These are phyloP conservation scores for Beta macrorhiza DNA, from an alignment of 179 eudicot species.

Conservation along the genomic window DNA sequence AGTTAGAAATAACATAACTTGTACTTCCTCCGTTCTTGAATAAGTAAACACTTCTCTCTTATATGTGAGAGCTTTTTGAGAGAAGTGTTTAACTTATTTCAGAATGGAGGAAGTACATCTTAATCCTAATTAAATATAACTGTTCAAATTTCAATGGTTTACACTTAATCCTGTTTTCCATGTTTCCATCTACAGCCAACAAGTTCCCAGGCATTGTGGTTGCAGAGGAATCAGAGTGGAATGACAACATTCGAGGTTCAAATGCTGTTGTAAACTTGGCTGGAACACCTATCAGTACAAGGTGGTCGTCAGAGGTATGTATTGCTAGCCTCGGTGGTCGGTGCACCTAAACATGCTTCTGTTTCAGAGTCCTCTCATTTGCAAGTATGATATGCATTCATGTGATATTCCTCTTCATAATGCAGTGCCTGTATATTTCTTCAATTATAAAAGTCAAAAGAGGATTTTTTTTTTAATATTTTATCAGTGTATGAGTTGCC, in stretches of 20 bases:
- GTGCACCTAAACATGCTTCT: not conserved
- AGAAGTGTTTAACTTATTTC: not conserved
- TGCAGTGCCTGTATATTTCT: not conserved
- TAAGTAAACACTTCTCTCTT: too few species aligned
- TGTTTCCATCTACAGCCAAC: constrained; percentile 40
- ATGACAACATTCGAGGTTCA: constrained; percentile 72
- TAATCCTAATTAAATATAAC: not conserved
- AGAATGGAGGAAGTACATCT: too few species aligned
- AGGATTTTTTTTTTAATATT: not conserved
- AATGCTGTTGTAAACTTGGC: constrained; percentile 92
- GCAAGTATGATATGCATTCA: not conserved
- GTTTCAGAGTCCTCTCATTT: not conserved
- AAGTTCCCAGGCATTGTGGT: constrained; percentile 84
- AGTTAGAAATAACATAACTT: constrained; percentile 3
- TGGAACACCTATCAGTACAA: constrained; percentile 91
- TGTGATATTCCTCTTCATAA: too few species aligned
- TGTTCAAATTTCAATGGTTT: not conserved
- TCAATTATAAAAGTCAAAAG: not conserved
- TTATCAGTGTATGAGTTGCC: not conserved
- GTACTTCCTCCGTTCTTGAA: too few species aligned
- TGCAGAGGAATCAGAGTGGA: constrained; percentile 88
- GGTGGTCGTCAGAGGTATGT: constrained; percentile 94
- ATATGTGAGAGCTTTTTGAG: too few species aligned
- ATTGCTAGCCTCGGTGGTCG: not conserved
- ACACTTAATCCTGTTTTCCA: not conserved